These are phyloP conservation scores for Senna tora DNA, from an alignment of 306 rosid genomes.

Conservation along the genomic window DNA sequence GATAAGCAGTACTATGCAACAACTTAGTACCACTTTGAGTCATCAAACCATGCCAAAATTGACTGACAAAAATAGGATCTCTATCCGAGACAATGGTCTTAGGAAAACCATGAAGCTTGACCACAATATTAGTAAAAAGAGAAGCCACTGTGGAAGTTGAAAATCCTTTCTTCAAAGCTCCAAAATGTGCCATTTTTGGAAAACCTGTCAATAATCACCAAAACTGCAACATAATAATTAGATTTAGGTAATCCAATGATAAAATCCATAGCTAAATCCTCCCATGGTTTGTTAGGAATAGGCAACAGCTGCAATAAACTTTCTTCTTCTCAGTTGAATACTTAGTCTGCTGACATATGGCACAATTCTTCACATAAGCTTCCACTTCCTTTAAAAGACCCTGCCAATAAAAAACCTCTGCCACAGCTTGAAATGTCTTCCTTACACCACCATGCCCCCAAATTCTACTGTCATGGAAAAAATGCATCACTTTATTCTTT, in stretches of 20 bases:
- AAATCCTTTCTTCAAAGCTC: neutral
- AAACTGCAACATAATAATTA: neutral
- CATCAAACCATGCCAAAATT: neutral
- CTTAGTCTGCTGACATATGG: no score
- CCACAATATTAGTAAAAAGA: neutral
- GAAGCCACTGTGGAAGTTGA: neutral
- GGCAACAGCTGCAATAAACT: neutral
- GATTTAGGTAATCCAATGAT: neutral
- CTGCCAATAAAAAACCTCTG: no score
- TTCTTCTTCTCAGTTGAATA: no score
- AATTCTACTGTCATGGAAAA: no score
- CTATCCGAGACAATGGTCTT: neutral
- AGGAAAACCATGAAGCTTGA: neutral
- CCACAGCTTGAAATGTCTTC: no score
- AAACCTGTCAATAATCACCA: neutral
- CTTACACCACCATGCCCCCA: no score
- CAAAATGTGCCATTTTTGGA: neutral
- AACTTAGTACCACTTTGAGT: neutral
- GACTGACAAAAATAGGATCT: neutral
- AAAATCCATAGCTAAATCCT: neutral
- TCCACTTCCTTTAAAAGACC: no score
- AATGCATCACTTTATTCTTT: no score
- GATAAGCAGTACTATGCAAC: neutral
- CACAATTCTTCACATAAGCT: no score
- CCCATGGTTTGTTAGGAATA: neutral